A percentile compares a stretch with the other conserved stretches of the same genome.
Conservation (phyloP, 345 rosid species). For the Aegle marmelos region DNA sequence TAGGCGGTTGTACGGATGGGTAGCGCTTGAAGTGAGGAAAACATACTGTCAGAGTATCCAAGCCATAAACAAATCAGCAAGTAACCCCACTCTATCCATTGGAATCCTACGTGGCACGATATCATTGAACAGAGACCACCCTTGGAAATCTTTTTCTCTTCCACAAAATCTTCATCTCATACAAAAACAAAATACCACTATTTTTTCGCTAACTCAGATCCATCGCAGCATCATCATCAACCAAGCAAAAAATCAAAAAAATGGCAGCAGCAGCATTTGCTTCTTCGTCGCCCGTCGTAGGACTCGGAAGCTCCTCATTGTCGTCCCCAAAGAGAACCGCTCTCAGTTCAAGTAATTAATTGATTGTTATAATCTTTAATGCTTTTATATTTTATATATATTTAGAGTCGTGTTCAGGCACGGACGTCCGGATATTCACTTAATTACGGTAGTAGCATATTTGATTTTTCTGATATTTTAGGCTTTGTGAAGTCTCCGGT, state of each 20-base stretch:
- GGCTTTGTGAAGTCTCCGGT: constrained; percentile 60
- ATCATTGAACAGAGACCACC: constrained; percentile 48
- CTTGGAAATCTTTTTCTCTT: constrained; percentile 36
- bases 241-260: background rate
- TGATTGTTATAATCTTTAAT: background rate
- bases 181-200: background rate
- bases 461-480: constrained; percentile 2
- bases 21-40: background rate
- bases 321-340: constrained; percentile 29
- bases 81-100: constrained; percentile 55
- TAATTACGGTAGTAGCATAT: background rate
- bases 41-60: background rate
- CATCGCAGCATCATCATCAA: background rate
- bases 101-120: constrained; percentile 47
- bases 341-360: constrained; percentile 56
- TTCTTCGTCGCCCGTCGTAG: constrained; percentile 57
- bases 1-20: background rate
- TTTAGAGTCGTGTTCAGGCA: no score
- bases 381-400: background rate
- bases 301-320: constrained; percentile 58
- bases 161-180: constrained; percentile 43
- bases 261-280: constrained; percentile 65
- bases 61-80: background rate
- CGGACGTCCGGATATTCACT: no score
- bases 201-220: background rate